Conservation (phyloP, 306 rosid species). For the Nissolia schottii region DNA sequence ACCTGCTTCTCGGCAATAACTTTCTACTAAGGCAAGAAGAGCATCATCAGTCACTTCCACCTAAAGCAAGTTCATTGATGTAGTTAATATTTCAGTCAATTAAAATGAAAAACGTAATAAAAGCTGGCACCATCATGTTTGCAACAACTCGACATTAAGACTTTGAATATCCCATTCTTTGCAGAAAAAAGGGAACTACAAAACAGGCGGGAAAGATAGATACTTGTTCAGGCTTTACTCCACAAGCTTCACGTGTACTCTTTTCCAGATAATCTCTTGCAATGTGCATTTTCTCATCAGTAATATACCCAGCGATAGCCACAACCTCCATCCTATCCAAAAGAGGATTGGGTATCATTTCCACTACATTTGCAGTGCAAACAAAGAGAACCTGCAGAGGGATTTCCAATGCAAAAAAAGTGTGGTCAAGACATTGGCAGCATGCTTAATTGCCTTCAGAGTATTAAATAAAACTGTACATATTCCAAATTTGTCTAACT, state of each 20-base stretch:
- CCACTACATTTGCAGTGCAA: conserved; percentile 94
- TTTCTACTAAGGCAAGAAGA: conserved; percentile 81
- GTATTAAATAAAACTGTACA: neutral
- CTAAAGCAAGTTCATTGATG: conserved; percentile 39
- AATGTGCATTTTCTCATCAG: conserved; percentile 98
- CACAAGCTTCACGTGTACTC: conserved; percentile 89
- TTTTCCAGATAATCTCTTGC: conserved; percentile 97
- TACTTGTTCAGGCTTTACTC: conserved; percentile 86
- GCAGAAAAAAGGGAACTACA: conserved; percentile 7
- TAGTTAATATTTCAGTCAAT: conserved; percentile 12
- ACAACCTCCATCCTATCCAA: conserved; percentile 98
- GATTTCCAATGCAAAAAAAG: conserved; percentile 23
- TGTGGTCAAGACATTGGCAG: neutral
- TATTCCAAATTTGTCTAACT: neutral
- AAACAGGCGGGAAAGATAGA: conserved; percentile 1
- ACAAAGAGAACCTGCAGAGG: conserved; percentile 91
- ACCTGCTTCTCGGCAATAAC: conserved; percentile 90
- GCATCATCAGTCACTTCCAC: conserved; percentile 85
- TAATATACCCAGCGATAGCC: conserved; percentile 89
- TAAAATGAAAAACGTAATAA: neutral
- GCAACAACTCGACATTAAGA: neutral
- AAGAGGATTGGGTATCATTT: conserved; percentile 90
- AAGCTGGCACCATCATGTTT: neutral
- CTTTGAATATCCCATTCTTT: neutral
- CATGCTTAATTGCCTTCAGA: conserved; percentile 8